Conservation (phyloP, 352 stramenopile genomes). For the Globisporangium middletonii region DNA sequence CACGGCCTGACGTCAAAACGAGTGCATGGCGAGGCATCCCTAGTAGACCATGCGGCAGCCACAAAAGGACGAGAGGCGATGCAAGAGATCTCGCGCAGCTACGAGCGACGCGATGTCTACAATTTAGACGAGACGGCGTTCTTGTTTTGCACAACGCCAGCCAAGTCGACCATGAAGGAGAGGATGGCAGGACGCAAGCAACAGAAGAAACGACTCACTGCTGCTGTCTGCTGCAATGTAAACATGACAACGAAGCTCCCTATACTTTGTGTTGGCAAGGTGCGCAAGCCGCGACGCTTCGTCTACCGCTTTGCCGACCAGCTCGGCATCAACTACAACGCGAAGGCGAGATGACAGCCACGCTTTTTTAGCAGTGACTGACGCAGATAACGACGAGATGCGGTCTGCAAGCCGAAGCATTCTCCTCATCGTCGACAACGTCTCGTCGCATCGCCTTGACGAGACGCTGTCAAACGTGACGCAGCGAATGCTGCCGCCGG, state of each 20-base stretch:
- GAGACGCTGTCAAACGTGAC: background rate
- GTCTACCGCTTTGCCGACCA: background rate
- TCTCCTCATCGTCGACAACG: background rate
- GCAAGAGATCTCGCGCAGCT: background rate
- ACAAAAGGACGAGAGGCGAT: background rate
- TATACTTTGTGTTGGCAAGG: background rate
- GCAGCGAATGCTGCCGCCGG: background rate
- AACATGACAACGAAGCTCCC: background rate
- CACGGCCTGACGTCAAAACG: background rate
- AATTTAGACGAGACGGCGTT: background rate
- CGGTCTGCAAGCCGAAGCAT: background rate
- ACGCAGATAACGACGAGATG: background rate
- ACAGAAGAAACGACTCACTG: background rate
- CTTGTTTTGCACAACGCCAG: background rate
- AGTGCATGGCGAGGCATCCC: background rate
- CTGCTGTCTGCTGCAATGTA: background rate
- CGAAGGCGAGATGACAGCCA: background rate
- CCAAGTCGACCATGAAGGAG: background rate
- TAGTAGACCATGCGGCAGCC: background rate
- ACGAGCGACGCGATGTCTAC: background rate
- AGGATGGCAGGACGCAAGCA: background rate
- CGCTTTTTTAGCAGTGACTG: background rate
- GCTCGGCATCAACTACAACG: background rate
- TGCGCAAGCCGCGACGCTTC: background rate
- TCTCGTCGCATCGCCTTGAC: background rate